Evolutionary conservation across 257 asterid species (phyloP), one percentile per base, ranked within the genome.

Genomic region (Lavandula angustifolia): DNA sequence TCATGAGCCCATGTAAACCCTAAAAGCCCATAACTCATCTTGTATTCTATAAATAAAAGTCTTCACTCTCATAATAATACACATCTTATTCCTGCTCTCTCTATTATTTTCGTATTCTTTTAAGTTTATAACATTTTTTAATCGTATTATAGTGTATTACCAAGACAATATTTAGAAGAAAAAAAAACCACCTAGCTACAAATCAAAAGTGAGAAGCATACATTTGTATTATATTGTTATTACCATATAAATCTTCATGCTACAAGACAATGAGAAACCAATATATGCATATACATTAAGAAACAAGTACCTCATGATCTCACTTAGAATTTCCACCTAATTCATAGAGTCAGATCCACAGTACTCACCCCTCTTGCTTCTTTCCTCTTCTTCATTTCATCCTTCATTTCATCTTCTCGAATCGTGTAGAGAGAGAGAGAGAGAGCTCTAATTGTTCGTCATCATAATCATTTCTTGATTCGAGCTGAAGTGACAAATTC

Each of bases 321-420:
- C 94, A 87, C 97, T 89, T 79, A 87, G 95, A 89, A 87, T 81
- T 58, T 32, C 8, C 43, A 53, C 67, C 80, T 37, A 82, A 89
- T 87, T 87, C 96, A 90, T 75, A 90, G 86, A 90, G 95, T 90
- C 88, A 90, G 97, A 90, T 87, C 95, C 55, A 90, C 90, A 83
- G 94, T 85, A 90, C 97, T 90, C 74, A 78, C 80, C 82, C 82
- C 73, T 75, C 76, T 78, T 50, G 66, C 83, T 53, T 77, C 79
- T 48, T 72, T 79, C 77, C 62, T 29, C 75, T 73, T 83, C 81
- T 66, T 79, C 6, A 8, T 49, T 58, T 2, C 40, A 38, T 57
- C 64, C 64, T 59, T 22, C 38, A 38, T n/a, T n/a, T n/a, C 18
- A 59, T 37, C 4, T 22, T 60, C 52, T 0, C 35, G 65, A 41